These are phyloP conservation scores for Alternaria arbusti DNA, from an alignment of 2,329 filamentous ascomycete genomes.

Conservation along the genomic window DNA sequence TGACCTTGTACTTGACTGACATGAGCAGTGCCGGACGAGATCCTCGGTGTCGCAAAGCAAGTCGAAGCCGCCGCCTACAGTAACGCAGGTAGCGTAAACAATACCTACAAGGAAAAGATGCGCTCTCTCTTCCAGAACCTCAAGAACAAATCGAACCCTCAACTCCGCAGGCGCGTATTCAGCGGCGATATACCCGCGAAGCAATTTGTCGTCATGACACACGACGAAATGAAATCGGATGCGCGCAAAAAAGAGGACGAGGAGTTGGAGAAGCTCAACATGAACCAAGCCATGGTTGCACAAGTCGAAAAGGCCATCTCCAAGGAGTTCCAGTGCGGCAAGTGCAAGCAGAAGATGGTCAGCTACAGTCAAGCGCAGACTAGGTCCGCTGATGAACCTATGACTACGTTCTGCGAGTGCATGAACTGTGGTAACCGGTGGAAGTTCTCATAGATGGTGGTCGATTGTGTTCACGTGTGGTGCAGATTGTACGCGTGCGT, in stretches of 20 bases:
- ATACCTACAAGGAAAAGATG: slow-evolving; percentile 85
- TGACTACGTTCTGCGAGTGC: slow-evolving; percentile 64
- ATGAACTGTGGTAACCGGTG: slow-evolving; percentile 59
- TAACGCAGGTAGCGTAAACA: slow-evolving; percentile 70
- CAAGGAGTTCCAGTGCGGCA: slow-evolving; percentile 84
- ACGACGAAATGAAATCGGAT: slow-evolving; percentile 88
- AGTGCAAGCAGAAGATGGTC: slow-evolving; percentile 92
- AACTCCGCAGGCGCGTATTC: slow-evolving; percentile 78
- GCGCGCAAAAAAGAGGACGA: slow-evolving; percentile 78
- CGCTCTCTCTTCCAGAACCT: slow-evolving; percentile 93
- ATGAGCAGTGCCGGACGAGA: slow-evolving; percentile 61
- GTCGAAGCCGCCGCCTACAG: slow-evolving; percentile 80
- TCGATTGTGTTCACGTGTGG: background rate
- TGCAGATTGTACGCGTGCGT: background rate
- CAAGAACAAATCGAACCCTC: slow-evolving; percentile 86
- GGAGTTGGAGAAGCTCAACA: slow-evolving; percentile 85
- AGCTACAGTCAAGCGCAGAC: slow-evolving; percentile 97
- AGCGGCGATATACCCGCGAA: slow-evolving; percentile 73
- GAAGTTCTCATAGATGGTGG: slow-evolving; percentile 50
- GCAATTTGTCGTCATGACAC: slow-evolving; percentile 82
- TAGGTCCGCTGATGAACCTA: slow-evolving; percentile 89
- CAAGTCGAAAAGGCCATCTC: slow-evolving; percentile 90
- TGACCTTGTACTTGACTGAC: slow-evolving; percentile 23
- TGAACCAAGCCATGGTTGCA: slow-evolving; percentile 95
- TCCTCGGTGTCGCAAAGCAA: slow-evolving; percentile 70